Evolutionary conservation across 768 basidiomycete genomes (phyloP).

Genomic region (Lepiota brunneoincarnata): DNA sequence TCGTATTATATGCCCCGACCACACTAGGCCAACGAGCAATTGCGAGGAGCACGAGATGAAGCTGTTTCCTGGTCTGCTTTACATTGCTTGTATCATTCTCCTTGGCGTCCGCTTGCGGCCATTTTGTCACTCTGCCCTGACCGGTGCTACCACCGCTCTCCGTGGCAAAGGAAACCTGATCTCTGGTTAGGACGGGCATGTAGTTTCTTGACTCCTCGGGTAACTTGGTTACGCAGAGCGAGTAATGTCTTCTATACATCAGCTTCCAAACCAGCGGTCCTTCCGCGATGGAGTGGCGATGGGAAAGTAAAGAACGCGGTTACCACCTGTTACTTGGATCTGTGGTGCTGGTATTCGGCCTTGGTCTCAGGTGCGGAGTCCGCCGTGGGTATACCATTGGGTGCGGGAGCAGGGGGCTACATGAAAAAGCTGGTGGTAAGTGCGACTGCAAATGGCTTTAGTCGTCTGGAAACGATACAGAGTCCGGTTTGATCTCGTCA

Average conservation of each 20-base stretch:
- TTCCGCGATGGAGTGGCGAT: neutral
- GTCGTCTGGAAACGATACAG: neutral
- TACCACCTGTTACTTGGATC: neutral
- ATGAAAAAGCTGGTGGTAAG: constrained; percentile 1
- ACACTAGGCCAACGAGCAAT: neutral
- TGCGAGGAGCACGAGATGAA: constrained; percentile 8
- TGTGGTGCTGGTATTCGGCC: neutral
- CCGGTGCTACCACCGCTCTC: neutral
- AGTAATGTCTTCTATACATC: neutral
- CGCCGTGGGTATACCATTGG: neutral
- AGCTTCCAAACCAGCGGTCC: neutral
- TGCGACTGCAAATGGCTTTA: neutral
- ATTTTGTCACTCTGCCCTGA: constrained; percentile 3
- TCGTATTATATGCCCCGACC: too few species aligned
- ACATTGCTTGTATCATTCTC: constrained; percentile 17
- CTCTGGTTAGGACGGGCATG: constrained; percentile 3
- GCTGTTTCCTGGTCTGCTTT: constrained; percentile 15
- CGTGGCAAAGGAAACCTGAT: constrained; percentile 5
- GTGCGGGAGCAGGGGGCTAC: neutral
- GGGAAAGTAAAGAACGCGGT: neutral
- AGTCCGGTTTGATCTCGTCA: too few species aligned
- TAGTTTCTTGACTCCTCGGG: neutral
- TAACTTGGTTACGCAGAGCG: constrained; percentile 2
- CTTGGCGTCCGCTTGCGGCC: constrained; percentile 15
- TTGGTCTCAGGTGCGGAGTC: neutral